Percentiles rank a stretch among this genome's conserved stretches.
Evolutionary conservation across 2,329 filamentous ascomycete genomes (phyloP).

Genomic region (Ophiostoma sp.): DNA sequence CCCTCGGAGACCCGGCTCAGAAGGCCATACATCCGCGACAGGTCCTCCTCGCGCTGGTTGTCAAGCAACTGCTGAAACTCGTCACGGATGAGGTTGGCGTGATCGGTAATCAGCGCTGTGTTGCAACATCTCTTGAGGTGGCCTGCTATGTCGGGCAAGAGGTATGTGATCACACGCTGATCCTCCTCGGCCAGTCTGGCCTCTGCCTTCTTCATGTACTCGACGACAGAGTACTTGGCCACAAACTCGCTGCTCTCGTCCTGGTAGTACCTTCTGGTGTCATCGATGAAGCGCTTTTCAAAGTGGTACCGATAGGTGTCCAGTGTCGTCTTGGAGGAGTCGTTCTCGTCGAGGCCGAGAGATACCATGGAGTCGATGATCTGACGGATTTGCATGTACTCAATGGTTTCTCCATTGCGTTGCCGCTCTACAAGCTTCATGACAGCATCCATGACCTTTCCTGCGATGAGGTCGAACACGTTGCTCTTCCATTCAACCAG

Average conservation of each 20-base stretch:
- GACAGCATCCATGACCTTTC: constrained; percentile 91
- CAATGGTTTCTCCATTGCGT: constrained; percentile 94
- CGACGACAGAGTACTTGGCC: constrained; percentile 92
- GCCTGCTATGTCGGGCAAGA: constrained; percentile 82
- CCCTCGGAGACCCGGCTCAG: constrained; percentile 86
- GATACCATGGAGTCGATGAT: constrained; percentile 97
- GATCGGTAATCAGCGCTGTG: constrained; percentile 80
- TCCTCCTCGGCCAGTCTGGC: constrained; percentile 84
- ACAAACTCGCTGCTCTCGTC: constrained; percentile 92
- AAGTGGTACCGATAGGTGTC: constrained; percentile 93
- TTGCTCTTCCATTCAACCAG: constrained; percentile 92
- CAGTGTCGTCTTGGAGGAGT: constrained; percentile 87
- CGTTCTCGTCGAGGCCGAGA: constrained; percentile 85
- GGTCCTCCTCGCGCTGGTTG: constrained; percentile 89
- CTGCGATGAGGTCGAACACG: constrained; percentile 76
- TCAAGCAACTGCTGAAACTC: constrained; percentile 94
- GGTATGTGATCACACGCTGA: constrained; percentile 83
- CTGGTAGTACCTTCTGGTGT: constrained; percentile 81
- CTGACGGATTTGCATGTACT: constrained; percentile 93
- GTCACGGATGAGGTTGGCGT: constrained; percentile 79
- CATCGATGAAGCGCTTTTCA: constrained; percentile 82
- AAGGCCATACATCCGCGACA: constrained; percentile 92
- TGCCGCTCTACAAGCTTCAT: constrained; percentile 95
- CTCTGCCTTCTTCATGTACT: constrained; percentile 99
- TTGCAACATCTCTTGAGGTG: constrained; percentile 84